A percentile compares a stretch with the other conserved stretches of the same genome.
Conservation (phyloP, 257 asterid species). For the Solanum etuberosum region DNA sequence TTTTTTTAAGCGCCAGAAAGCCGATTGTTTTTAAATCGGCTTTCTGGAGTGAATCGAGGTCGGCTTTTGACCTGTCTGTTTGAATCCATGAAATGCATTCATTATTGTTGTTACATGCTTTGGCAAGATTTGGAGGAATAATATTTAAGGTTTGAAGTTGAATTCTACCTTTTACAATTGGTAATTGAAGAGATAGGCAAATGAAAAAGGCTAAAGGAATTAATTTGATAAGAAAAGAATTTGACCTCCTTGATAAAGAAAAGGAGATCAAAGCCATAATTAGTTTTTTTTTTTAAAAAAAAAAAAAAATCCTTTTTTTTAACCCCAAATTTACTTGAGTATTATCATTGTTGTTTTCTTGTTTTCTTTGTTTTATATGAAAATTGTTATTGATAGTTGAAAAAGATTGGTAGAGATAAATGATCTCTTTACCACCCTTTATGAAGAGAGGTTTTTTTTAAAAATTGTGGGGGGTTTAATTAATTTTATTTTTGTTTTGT, state of each 20-base stretch:
- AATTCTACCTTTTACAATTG: background rate
- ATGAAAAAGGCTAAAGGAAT: background rate
- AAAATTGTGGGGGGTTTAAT: background rate
- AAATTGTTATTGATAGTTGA: background rate
- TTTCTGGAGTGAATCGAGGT: background rate
- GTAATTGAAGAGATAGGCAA: background rate
- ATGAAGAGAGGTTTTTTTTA: background rate
- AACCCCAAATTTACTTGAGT: background rate
- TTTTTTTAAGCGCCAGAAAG: background rate
- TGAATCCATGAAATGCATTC: background rate
- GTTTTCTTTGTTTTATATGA: background rate
- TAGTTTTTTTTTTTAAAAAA: accelerated
- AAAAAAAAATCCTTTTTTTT: too few species aligned
- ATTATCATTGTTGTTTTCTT: background rate
- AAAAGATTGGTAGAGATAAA: background rate
- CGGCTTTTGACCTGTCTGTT: background rate
- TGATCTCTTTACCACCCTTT: background rate
- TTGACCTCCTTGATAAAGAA: background rate
- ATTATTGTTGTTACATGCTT: background rate
- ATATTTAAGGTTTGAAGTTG: background rate
- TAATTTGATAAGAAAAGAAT: background rate
- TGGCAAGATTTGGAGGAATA: background rate
- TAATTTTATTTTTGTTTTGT: background rate
- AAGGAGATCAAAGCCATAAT: background rate
- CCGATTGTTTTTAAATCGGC: background rate